A percentile compares a stretch with the other conserved stretches of the same genome.
These are phyloP conservation scores for Leccinum subgranulosum DNA, from an alignment of 768 basidiomycete species.

Conservation along the genomic window DNA sequence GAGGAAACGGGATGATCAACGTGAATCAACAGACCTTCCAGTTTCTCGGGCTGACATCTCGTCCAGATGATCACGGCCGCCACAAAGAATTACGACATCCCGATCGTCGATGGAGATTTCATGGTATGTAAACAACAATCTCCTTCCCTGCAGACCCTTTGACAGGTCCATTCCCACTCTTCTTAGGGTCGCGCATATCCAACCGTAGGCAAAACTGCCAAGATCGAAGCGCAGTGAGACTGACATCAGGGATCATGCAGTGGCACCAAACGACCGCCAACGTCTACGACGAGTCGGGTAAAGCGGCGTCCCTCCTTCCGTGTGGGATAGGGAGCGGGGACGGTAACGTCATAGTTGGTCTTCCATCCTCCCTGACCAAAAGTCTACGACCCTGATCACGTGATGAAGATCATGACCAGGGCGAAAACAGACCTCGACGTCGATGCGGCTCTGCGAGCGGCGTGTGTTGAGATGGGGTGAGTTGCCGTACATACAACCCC, in stretches of 20 bases:
- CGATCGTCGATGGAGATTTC: slow-evolving; percentile 43
- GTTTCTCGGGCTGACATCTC: slow-evolving; percentile 10
- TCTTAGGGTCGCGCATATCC: slow-evolving; percentile 37
- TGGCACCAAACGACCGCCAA: slow-evolving; percentile 32
- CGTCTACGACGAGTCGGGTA: slow-evolving; percentile 27
- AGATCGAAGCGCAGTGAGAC: slow-evolving; percentile 1
- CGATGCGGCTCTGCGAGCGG: slow-evolving; percentile 44
- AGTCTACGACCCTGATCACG: slow-evolving; percentile 12
- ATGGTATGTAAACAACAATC: slow-evolving; percentile 30
- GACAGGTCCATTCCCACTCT: not conserved
- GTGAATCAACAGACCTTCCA: slow-evolving; percentile 19
- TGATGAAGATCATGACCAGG: slow-evolving; percentile 37
- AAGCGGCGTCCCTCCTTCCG: slow-evolving; percentile 30
- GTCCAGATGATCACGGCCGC: slow-evolving; percentile 35
- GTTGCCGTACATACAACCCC: not conserved
- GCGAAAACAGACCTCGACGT: slow-evolving; percentile 42
- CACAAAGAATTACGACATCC: slow-evolving; percentile 35
- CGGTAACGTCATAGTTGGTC: slow-evolving; percentile 33
- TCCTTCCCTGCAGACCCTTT: not conserved
- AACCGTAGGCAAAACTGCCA: slow-evolving; percentile 17
- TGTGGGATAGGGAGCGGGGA: slow-evolving; percentile 37
- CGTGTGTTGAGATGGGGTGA: slow-evolving; percentile 50
- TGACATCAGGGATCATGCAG: slow-evolving; percentile 9
- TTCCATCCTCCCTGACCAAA: not conserved
- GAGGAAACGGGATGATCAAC: slow-evolving; percentile 44